A percentile compares a stretch with the other conserved stretches of the same genome.
Conservation (phyloP, 768 basidiomycete genomes). For the Boletus vinaceobasis region DNA sequence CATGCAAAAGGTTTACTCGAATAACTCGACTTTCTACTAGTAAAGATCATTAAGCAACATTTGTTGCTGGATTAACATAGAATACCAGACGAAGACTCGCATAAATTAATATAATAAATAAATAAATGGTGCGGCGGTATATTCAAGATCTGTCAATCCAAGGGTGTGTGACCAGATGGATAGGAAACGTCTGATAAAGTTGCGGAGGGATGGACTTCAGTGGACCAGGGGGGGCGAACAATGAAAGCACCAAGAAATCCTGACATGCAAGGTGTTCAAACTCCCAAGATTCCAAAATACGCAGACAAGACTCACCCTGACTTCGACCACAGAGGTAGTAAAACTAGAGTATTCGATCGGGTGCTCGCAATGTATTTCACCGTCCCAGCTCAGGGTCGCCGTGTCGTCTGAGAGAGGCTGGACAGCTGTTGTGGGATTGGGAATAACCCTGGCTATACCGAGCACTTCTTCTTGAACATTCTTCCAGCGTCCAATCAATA, state of each 20-base stretch:
- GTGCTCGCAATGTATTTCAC: conserved; percentile 43
- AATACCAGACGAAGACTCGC: neutral
- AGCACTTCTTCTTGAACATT: conserved; percentile 32
- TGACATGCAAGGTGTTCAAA: conserved; percentile 23
- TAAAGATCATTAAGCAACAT: conserved; percentile 9
- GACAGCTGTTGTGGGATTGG: conserved; percentile 39
- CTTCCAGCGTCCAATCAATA: conserved; percentile 29
- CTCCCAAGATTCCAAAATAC: neutral
- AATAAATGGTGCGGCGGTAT: conserved; percentile 9
- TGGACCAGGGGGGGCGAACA: conserved; percentile 39
- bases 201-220: conserved; percentile 34
- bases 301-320: conserved; percentile 41
- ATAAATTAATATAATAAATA: conserved; percentile 17
- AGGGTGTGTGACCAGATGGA: conserved; percentile 61
- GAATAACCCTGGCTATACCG: conserved; percentile 44
- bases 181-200: conserved; percentile 49
- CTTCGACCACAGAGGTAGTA: conserved; percentile 41
- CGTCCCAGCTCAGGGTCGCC: conserved; percentile 58
- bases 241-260: conserved; percentile 57
- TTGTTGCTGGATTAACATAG: neutral
- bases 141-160: conserved; percentile 35
- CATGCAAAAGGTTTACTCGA: neutral
- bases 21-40: neutral
- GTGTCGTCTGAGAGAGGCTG: conserved; percentile 24
- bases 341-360: conserved; percentile 49